A percentile compares a stretch with the other conserved stretches of the same genome.
phyloP scores from a whole-genome alignment of 768 basidiomycete genomes.

The Hydnum rufescens region DNA sequence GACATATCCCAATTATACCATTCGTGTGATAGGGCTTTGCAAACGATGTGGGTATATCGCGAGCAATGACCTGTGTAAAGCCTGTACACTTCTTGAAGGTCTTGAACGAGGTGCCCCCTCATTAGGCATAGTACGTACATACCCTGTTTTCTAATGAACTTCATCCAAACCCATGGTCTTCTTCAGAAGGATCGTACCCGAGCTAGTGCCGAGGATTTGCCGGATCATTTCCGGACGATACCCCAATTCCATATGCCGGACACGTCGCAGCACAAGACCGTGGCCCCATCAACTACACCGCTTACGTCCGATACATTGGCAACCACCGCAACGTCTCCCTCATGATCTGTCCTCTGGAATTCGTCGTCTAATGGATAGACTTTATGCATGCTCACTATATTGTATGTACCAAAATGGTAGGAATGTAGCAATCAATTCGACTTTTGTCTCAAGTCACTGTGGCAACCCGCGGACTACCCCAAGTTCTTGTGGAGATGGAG shows the following conservation, averaged over 20 bases:
- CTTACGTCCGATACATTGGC: too few species aligned
- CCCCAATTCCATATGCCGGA: slow-evolving; percentile 37
- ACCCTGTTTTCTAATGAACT: background rate
- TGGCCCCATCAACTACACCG: too few species aligned
- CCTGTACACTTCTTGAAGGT: slow-evolving; percentile 77
- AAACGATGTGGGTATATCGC: slow-evolving; percentile 88
- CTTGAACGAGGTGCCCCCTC: slow-evolving; percentile 60
- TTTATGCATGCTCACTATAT: too few species aligned
- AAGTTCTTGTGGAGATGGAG: too few species aligned
- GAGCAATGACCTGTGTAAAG: slow-evolving; percentile 91
- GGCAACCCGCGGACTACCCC: too few species aligned
- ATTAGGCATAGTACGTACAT: slow-evolving; percentile 16
- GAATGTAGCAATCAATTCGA: too few species aligned
- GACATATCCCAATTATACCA: slow-evolving; percentile 1
- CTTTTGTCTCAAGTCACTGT: too few species aligned
- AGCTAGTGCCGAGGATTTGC: slow-evolving; percentile 11
- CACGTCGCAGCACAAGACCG: too few species aligned
- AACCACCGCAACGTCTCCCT: too few species aligned
- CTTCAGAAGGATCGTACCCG: background rate
- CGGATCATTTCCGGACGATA: slow-evolving; percentile 56
- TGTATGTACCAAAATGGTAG: too few species aligned
- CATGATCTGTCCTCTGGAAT: too few species aligned
- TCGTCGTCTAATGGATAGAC: too few species aligned
- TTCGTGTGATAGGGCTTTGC: slow-evolving; percentile 49
- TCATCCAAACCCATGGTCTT: background rate